These are phyloP conservation scores for Cadophora sp. DNA, from an alignment of 2,329 filamentous ascomycete genomes.

Conservation along the genomic window DNA sequence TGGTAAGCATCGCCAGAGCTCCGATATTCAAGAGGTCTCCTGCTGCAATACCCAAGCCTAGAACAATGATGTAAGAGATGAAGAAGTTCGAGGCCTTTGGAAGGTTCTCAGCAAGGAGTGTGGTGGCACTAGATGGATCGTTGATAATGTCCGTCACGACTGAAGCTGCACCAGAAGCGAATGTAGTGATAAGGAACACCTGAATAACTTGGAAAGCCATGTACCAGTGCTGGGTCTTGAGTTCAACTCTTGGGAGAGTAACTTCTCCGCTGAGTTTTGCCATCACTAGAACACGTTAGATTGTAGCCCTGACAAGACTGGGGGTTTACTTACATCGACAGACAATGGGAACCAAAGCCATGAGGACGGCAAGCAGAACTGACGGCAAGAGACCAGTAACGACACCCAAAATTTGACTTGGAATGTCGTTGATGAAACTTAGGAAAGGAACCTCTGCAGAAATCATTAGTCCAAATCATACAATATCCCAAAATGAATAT, in stretches of 20 bases:
- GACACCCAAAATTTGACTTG: slow-evolving; percentile 73
- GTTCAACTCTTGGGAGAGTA: slow-evolving; percentile 78
- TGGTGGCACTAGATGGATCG: slow-evolving; percentile 66
- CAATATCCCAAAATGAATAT: not conserved
- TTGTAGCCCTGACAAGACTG: slow-evolving; percentile 22
- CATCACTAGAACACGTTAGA: slow-evolving; percentile 57
- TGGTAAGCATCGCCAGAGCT: slow-evolving; percentile 74
- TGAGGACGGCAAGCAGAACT: slow-evolving; percentile 78
- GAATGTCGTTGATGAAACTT: slow-evolving; percentile 75
- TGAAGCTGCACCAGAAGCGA: slow-evolving; percentile 81
- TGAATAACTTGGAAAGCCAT: slow-evolving; percentile 91
- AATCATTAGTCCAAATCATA: slow-evolving; percentile 20
- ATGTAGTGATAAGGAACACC: slow-evolving; percentile 86
- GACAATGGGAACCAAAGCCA: slow-evolving; percentile 83
- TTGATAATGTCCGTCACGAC: slow-evolving; percentile 68
- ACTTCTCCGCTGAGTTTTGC: slow-evolving; percentile 82
- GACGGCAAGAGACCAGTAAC: slow-evolving; percentile 85
- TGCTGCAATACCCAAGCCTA: slow-evolving; percentile 81
- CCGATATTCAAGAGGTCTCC: slow-evolving; percentile 74
- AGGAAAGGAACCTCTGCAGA: slow-evolving; percentile 65
- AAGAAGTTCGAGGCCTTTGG: slow-evolving; percentile 93
- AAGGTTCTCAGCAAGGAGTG: slow-evolving; percentile 73
- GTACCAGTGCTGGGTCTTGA: slow-evolving; percentile 89
- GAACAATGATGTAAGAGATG: slow-evolving; percentile 91
- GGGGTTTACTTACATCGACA: slow-evolving; percentile 66